Evolutionary conservation across 331 rosid species (phyloP).

Genomic region (Spiraea crenata): DNA sequence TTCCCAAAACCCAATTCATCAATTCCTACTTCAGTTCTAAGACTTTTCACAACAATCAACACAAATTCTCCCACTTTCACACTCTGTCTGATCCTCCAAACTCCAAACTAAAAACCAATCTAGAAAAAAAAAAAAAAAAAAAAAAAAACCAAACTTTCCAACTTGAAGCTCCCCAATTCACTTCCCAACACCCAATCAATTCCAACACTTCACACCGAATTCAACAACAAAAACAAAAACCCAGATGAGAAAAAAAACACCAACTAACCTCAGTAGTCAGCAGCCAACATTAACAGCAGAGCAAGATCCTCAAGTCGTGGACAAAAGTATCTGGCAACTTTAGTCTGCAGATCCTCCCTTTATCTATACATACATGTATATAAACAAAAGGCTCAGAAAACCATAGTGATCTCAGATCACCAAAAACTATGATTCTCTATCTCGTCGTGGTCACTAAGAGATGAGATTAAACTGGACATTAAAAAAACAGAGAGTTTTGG

Average conservation of each 20-base stretch:
- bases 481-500: background rate
- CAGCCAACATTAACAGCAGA: slow-evolving; percentile 6
- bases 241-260: slow-evolving; percentile 1
- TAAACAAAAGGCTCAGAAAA: background rate
- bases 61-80: slow-evolving; percentile 3
- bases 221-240: background rate
- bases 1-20: too few relatives aligned
- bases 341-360: background rate
- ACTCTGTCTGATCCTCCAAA: background rate
- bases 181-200: slow-evolving; percentile 7
- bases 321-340: background rate
- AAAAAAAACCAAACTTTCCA: background rate
- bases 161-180: slow-evolving; percentile 5
- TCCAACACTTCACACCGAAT: background rate
- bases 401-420: slow-evolving; percentile 10
- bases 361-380: background rate
- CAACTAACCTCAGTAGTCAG: slow-evolving; percentile 26
- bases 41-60: too few relatives aligned
- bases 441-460: slow-evolving; percentile 17
- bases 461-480: background rate
- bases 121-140: background rate
- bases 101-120: background rate
- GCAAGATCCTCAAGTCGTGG: slow-evolving; percentile 16
- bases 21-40: too few relatives aligned
- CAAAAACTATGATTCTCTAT: slow-evolving; percentile 11